Percentiles rank a stretch among this genome's conserved stretches.
These are phyloP conservation scores for Musa schizocarpa DNA, from an alignment of 176 grass and related monocot genomes.

Conservation along the genomic window DNA sequence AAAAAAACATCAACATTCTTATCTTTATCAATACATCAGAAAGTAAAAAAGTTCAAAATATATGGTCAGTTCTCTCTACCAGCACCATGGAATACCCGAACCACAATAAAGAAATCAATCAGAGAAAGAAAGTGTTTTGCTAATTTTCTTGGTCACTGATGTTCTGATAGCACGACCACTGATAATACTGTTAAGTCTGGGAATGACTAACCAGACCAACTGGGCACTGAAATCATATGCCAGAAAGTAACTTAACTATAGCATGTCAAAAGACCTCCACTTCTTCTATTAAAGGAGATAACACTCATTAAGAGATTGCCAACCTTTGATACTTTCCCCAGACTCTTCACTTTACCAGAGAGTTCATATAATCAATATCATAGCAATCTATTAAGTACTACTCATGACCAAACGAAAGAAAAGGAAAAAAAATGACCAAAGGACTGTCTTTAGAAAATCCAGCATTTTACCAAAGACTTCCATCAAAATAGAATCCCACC, in stretches of 20 bases:
- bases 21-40: too few relatives aligned
- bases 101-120: neutral
- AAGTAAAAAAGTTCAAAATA: too few relatives aligned
- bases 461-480: neutral
- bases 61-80: too few relatives aligned
- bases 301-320: neutral
- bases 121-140: neutral
- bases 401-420: too few relatives aligned
- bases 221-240: neutral
- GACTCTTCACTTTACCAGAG: neutral
- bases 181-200: neutral
- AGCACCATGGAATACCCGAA: too few relatives aligned
- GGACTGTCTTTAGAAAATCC: too few relatives aligned
- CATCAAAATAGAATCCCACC: too few relatives aligned
- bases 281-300: neutral
- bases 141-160: neutral
- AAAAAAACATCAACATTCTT: too few relatives aligned
- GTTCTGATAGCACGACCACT: neutral
- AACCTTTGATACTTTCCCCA: neutral
- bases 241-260: neutral
- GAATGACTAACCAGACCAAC: neutral
- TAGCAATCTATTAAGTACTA: too few relatives aligned
- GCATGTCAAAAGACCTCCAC: neutral
- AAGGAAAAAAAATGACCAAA: too few relatives aligned
- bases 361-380: neutral